Evolutionary conservation across 192 early-diverging fungal species (phyloP).

Genomic region (Podila clonocystis): DNA sequence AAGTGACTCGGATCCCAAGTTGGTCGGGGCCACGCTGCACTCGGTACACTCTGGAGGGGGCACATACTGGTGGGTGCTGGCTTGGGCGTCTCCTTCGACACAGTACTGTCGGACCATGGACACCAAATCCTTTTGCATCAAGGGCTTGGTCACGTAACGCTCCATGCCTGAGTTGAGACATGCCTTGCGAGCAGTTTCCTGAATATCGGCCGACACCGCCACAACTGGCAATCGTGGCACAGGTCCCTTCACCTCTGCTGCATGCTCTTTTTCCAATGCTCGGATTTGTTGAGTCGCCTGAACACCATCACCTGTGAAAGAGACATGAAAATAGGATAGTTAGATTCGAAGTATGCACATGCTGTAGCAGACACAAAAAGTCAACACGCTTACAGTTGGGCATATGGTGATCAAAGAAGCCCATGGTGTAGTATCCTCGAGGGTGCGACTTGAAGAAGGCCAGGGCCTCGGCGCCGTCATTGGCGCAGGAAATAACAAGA

Average conservation of each 20-base stretch:
- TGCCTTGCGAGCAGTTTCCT: slow-evolving; percentile 52
- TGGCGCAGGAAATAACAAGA: slow-evolving; percentile 57
- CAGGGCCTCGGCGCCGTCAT: slow-evolving; percentile 60
- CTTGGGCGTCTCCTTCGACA: slow-evolving; percentile 41
- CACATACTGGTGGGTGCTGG: slow-evolving; percentile 27
- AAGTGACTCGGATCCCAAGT: background rate
- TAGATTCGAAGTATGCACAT: background rate
- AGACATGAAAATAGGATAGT: background rate
- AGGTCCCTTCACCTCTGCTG: slow-evolving; percentile 36
- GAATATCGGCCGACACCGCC: slow-evolving; percentile 60
- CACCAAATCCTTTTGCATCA: slow-evolving; percentile 60
- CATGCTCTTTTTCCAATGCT: slow-evolving; percentile 47
- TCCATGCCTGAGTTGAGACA: slow-evolving; percentile 63
- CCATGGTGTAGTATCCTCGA: slow-evolving; percentile 54
- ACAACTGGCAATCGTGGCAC: slow-evolving; percentile 50
- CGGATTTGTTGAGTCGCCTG: slow-evolving; percentile 61
- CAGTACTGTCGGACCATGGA: slow-evolving; percentile 52
- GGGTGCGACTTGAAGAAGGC: slow-evolving; percentile 51
- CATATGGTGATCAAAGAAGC: slow-evolving; percentile 67
- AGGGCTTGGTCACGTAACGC: slow-evolving; percentile 60
- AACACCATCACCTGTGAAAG: slow-evolving; percentile 54
- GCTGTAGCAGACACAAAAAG: background rate
- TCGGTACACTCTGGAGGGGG: slow-evolving; percentile 27
- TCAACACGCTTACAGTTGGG: slow-evolving; percentile 43
- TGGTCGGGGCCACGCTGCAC: background rate